phyloP scores from a whole-genome alignment of 2,329 filamentous ascomycete genomes.

The Raffaelea albimanens region DNA sequence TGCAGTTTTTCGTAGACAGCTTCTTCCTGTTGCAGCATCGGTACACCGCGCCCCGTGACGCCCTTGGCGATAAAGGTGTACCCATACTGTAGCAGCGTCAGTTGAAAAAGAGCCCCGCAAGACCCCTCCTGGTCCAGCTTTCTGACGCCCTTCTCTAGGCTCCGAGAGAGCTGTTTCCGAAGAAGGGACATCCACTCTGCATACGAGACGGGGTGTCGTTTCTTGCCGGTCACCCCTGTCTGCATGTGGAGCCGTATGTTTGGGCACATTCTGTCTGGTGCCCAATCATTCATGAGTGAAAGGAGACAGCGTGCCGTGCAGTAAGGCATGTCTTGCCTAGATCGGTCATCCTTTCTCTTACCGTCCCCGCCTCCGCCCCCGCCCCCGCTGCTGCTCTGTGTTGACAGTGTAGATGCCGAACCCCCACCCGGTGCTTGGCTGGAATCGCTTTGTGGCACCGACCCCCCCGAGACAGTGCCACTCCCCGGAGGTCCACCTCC shows the following conservation, averaged over 20 bases:
- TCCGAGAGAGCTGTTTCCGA: conserved; percentile 5
- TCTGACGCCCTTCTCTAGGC: conserved; percentile 21
- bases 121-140: conserved; percentile 21
- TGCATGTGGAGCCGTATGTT: conserved; percentile 2
- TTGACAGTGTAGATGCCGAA: not conserved
- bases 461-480: not conserved
- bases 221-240: not conserved
- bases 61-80: conserved; percentile 35
- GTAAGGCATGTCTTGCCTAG: conserved; percentile 1
- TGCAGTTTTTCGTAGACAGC: conserved; percentile 5
- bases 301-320: conserved; percentile 6
- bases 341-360: too few species aligned
- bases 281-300: conserved; percentile 1
- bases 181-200: conserved; percentile 3
- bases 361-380: not conserved
- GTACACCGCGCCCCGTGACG: conserved; percentile 2
- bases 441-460: not conserved
- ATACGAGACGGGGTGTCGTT: conserved; percentile 4
- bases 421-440: not conserved
- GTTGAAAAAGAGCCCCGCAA: conserved; percentile 28
- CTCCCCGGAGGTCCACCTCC: not conserved
- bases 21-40: conserved; percentile 5
- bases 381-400: not conserved
- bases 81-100: conserved; percentile 28
- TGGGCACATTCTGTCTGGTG: conserved; percentile 4